phyloP scores from a whole-genome alignment of 2,329 filamentous ascomycete species.

The Penicillium concentricum region DNA sequence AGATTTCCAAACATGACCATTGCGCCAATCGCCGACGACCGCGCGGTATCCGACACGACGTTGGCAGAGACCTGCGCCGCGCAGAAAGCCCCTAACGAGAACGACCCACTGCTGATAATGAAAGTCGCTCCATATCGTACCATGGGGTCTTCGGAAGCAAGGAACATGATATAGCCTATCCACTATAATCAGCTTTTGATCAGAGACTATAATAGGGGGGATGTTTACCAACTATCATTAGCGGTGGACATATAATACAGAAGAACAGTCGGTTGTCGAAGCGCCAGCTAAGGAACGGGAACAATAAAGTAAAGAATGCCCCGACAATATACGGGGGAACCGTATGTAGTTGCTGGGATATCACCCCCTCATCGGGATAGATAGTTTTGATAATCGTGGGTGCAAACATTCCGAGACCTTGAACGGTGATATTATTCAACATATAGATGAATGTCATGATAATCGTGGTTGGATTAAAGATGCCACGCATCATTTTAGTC shows the following conservation, averaged over 20 bases:
- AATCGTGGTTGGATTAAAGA: constrained; percentile 63
- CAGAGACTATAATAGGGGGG: background rate
- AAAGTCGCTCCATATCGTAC: constrained; percentile 70
- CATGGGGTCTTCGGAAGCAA: constrained; percentile 52
- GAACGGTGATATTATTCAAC: constrained; percentile 68
- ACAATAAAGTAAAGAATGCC: constrained; percentile 61
- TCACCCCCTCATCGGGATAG: constrained; percentile 57
- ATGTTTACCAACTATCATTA: constrained; percentile 59
- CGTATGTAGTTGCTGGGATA: constrained; percentile 68
- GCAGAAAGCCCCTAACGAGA: constrained; percentile 62
- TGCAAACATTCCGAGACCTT: constrained; percentile 67
- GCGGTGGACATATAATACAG: constrained; percentile 58
- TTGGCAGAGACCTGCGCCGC: constrained; percentile 69
- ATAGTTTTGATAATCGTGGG: constrained; percentile 70
- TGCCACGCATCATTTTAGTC: constrained; percentile 60
- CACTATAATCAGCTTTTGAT: no score
- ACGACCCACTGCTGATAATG: constrained; percentile 63
- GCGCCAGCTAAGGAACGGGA: constrained; percentile 62
- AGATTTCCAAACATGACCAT: constrained; percentile 72
- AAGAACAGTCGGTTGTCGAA: constrained; percentile 61
- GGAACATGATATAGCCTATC: constrained; percentile 64
- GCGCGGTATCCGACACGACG: constrained; percentile 68
- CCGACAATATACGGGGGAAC: constrained; percentile 70
- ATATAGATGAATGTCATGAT: constrained; percentile 60
- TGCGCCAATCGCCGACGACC: constrained; percentile 64